phyloP scores from a whole-genome alignment of 495 filamentous ascomycete genomes.

The Penicillium ochrochloron region DNA sequence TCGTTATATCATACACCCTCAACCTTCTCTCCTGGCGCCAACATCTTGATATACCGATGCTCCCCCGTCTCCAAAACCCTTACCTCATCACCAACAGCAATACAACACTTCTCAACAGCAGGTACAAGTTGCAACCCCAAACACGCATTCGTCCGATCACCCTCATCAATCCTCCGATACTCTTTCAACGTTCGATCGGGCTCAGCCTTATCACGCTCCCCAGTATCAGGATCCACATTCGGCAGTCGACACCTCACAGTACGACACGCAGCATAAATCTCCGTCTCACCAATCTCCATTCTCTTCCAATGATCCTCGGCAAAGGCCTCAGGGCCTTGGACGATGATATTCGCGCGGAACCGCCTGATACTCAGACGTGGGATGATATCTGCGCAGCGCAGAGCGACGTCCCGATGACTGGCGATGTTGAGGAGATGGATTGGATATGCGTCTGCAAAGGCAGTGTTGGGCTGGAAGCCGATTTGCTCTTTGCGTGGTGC shows the following conservation, averaged over 20 bases:
- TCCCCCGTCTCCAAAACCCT: slow-evolving; percentile 63
- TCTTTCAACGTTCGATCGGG: slow-evolving; percentile 73
- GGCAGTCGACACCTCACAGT: slow-evolving; percentile 82
- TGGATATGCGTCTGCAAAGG: slow-evolving; percentile 90
- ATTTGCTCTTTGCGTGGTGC: slow-evolving; percentile 70
- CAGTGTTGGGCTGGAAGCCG: slow-evolving; percentile 76
- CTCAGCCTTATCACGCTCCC: slow-evolving; percentile 69
- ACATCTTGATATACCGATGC: slow-evolving; percentile 64
- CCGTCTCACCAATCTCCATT: slow-evolving; percentile 56
- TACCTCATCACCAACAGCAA: slow-evolving; percentile 66
- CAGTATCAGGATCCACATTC: slow-evolving; percentile 78
- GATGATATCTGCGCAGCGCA: slow-evolving; percentile 56
- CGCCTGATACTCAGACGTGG: slow-evolving; percentile 67
- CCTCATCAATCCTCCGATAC: slow-evolving; percentile 75
- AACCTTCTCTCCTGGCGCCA: slow-evolving; percentile 45
- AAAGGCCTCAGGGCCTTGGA: slow-evolving; percentile 65
- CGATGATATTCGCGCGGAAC: slow-evolving; percentile 85
- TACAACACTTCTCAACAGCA: slow-evolving; percentile 36
- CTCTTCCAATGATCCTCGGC: slow-evolving; percentile 81
- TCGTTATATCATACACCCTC: slow-evolving; percentile 37
- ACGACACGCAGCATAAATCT: slow-evolving; percentile 67
- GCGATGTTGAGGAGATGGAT: slow-evolving; percentile 79
- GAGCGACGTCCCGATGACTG: slow-evolving; percentile 67
- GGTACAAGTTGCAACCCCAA: slow-evolving; percentile 68
- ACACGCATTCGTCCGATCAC: slow-evolving; percentile 70